Evolutionary conservation across 495 filamentous ascomycete species (phyloP), one percentile per base, ranked within the genome.

Genomic region (Parathielavia appendiculata): DNA sequence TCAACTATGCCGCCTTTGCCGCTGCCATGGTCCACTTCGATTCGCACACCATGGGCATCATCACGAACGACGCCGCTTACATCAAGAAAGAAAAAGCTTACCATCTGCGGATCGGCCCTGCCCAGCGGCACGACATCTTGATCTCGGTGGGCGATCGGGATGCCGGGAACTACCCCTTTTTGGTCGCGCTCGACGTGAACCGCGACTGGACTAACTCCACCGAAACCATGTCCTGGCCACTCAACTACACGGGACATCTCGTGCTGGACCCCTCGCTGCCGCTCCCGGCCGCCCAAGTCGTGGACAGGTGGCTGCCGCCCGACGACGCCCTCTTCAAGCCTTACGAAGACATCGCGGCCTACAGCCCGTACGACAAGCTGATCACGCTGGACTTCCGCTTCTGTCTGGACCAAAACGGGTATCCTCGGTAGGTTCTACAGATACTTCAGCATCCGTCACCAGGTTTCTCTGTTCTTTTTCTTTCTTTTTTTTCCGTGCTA

Each of bases 1-100:
- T 91, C 62, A 91, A 86, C 67, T 84, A 89, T 44, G 81, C 79
- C 0, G 86, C 86, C 4, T 81, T 89, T 53, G 80, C 79, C 6
- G 72, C 76, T 20, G 76, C 80, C 43, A 76, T 86, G 63, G 70
- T 91, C 61, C 81, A 85, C 66, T 83, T 91, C 73, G 68, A 70
- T 54, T 80, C 86, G 13, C 79, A 81, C 11, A 83, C 86, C 58
- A 82, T 77, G 51, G 77, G 86, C 50, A 76, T 90, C 51, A 80
- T 83, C 48, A 73, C 76, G 68, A 76, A 76, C 1, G 81, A 83
- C 47, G 75, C 63, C 13, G 62, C 69, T 14, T 76, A 76, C 46
- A 61, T 76, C 57, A 38, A 74, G 35, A 65, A 66, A 41, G 17
- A 71, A 20, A 46, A 64, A 7, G 71, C 65, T 10, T 58, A 73